Conservation (phyloP, 139 green algal species). For the Coelastrella sp. region DNA sequence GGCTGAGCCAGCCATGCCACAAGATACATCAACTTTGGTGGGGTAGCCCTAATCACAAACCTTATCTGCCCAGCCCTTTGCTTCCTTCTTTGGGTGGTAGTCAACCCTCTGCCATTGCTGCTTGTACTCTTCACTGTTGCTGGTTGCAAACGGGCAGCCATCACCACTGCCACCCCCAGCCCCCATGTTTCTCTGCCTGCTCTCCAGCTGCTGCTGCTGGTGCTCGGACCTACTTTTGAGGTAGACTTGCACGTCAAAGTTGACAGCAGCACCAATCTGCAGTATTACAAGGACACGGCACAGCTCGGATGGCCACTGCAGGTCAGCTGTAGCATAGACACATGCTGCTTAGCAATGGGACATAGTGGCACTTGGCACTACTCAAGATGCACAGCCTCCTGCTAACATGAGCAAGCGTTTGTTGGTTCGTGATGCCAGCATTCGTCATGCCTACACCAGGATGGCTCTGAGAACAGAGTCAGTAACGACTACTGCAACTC, state of each 20-base stretch:
- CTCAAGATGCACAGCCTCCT: too few species aligned
- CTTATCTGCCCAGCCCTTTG: conserved; percentile 33
- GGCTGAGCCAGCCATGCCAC: neutral
- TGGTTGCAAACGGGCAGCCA: conserved; percentile 21
- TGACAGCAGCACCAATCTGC: conserved; percentile 23
- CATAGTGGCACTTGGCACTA: too few species aligned
- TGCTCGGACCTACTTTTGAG: neutral
- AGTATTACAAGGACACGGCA: neutral
- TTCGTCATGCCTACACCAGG: neutral
- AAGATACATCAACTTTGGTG: neutral
- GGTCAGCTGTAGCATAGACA: neutral
- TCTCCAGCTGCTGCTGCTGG: conserved; percentile 8
- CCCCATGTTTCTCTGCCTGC: neutral
- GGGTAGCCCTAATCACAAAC: neutral
- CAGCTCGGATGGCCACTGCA: neutral
- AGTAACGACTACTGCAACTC: neutral
- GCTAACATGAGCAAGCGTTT: neutral
- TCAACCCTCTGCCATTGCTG: conserved; percentile 18
- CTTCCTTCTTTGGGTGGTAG: conserved; percentile 9
- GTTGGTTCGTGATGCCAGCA: neutral
- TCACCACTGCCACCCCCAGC: neutral
- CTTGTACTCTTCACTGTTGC: neutral
- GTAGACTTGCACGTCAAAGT: conserved; percentile 24
- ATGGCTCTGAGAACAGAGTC: neutral
- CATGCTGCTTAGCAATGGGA: too few species aligned